phyloP scores from a whole-genome alignment of 768 basidiomycete species.

The Lentinula raphanica region DNA sequence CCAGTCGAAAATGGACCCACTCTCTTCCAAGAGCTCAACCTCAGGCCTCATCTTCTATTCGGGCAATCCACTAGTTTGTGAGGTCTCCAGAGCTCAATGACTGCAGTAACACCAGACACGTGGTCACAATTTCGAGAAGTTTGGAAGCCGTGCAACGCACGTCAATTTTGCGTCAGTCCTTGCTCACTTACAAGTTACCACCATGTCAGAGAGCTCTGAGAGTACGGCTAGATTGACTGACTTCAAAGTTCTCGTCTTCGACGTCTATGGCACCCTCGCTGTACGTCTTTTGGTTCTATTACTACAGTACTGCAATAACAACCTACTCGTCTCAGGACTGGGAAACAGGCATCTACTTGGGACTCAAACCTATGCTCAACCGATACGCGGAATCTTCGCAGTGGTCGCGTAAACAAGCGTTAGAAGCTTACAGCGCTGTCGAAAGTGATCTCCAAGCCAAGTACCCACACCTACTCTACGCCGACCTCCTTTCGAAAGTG shows the following conservation, averaged over 20 bases:
- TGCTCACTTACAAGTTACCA: no score
- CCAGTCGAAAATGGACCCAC: no score
- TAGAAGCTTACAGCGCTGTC: conserved; percentile 45
- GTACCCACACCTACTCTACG: conserved; percentile 55
- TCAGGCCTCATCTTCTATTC: no score
- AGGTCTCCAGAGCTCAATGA: no score
- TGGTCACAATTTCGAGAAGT: no score
- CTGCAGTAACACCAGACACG: no score
- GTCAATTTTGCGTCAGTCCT: no score
- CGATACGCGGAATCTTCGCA: conserved; percentile 31
- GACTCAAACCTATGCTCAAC: conserved; percentile 47
- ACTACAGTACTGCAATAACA: not conserved
- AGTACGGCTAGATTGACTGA: conserved; percentile 29
- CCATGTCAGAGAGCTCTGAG: not conserved
- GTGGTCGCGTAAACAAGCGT: conserved; percentile 48
- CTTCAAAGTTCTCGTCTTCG: conserved; percentile 58
- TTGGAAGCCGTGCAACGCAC: no score
- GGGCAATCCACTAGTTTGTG: no score
- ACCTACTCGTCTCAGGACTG: conserved; percentile 69
- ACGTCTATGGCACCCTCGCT: conserved; percentile 72
- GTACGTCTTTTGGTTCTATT: conserved; percentile 26
- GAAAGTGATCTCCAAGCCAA: conserved; percentile 56
- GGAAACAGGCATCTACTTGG: conserved; percentile 62
- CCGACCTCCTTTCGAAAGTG: conserved; percentile 51
- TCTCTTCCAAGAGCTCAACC: no score